Base-by-base conservation (phyloP, 805 yeast species). In the Lipomyces spencermartinsiae region DNA sequence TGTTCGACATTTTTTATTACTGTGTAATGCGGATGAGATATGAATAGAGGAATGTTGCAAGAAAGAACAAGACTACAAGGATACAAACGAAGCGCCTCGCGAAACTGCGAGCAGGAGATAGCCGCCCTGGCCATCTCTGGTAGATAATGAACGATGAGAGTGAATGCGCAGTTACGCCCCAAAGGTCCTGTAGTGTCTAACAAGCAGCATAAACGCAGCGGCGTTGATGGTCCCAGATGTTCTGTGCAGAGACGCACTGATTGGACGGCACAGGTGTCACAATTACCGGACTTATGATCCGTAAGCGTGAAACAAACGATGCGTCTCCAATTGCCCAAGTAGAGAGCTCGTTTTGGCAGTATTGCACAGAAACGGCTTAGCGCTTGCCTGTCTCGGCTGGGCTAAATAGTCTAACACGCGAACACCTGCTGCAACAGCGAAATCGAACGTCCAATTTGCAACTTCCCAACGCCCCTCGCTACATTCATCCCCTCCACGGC, bases 1-100 rank as follows among this genome's bases (percentile, higher is more conserved):
- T 66, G 67, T 67, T 68, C n/a, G 72, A 69, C 72, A 69, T 69
- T 62, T 39, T 63, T 63, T n/a, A 57, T 61, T 58, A 43, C 49
- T 43, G 25, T 43, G 49, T 19, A 60, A 19, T n/a, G 8, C 53
- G 6, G 49, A 43, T 16, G n/a, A 5, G 22, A 43, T 43, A 9
- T 19, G 49, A 43, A 16, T 7, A 43, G 49, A 43, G 49, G 8
- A 12, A n/a, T 12, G 22, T 4, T 43, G 49, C 49, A 43, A n/a
- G 49, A 3, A 5, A 43, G 49, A 43, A 43, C 22, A 16, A n/a
- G 22, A n/a, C 49, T 7, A 8, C 8, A 5, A n/a, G 19, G 19
- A 43, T 12, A 6, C 49, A 5, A 12, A 43, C 16, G 6, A 16
- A 19, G n/a, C 49, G 16, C 16, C 16, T 37, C 43, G 14, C 43